Evolutionary conservation across 208 protist genomes (phyloP), one percentile per base, ranked within the genome.

Genomic region (Leptomonas pyrrhocoris): DNA sequence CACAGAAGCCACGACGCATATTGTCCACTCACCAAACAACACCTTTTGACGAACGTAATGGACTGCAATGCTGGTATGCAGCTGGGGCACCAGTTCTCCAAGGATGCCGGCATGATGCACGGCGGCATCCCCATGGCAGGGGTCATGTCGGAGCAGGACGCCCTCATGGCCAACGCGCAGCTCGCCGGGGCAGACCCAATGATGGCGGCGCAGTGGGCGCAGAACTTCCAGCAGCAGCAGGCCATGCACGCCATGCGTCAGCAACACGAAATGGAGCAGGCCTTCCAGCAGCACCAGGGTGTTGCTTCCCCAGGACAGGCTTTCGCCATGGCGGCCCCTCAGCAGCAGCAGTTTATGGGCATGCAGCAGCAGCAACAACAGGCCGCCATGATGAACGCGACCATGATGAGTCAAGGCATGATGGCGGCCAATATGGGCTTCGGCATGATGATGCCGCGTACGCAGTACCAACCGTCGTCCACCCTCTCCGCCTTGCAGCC

Each of bases 41-140:
- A n/a, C 43, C 5, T 21, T 48, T 12, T n/a, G 43, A 31, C 15
- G 21, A 9, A 9, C n/a, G 45, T 7, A 31, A 92, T 92, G 89
- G 86, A 94, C 57, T 92, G 89, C 73, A 87, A 86, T 51, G 80
- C 76, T 2, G 86, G 81, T 2, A 73, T 79, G 45, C 84, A 88
- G 57, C 55, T 94, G 53, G 86, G 84, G 49, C 84, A 77, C 62
- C 84, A 94, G 80, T 75, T 94, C 48, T 72, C 79, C 48, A 88
- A 92, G 70, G 80, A 91, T 77, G 75, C 80, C n/a, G 49, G 80
- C 57, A 80, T 85, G 77, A 88, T 88, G 80, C 84, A 82, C 54
- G 66, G 86, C 16, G 73, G 75, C 45, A 54, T 85, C 13, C 77
- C 70, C 43, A 72, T 80, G 49, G 75, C 76, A 25, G 65, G 75